These are phyloP conservation scores for Colletotrichum plurivorum DNA, from an alignment of 2,329 filamentous ascomycete species.

Conservation along the genomic window DNA sequence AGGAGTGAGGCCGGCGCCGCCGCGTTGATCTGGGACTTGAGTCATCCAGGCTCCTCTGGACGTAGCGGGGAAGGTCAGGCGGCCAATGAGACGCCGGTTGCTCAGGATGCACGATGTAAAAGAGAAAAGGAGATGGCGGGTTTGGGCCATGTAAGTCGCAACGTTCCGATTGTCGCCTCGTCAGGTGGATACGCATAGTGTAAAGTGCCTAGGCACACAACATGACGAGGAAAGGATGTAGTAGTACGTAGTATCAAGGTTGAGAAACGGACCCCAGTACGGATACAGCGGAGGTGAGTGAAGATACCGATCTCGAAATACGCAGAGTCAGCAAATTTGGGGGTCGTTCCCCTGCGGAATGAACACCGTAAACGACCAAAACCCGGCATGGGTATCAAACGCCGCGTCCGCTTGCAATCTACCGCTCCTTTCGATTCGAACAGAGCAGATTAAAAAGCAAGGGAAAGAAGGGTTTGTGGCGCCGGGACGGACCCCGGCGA, in stretches of 20 bases:
- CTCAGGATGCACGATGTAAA: constrained; percentile 14
- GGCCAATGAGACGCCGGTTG: constrained; percentile 28
- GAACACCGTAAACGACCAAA: constrained; percentile 13
- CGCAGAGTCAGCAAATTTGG: constrained; percentile 17
- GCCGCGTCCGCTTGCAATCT: constrained; percentile 23
- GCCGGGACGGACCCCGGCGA: constrained; percentile 23
- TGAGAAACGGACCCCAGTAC: not conserved
- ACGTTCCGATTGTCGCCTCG: constrained; percentile 26
- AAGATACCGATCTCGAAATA: constrained; percentile 5
- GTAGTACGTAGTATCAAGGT: constrained; percentile 1
- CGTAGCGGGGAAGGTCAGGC: constrained; percentile 12
- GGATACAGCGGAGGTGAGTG: too few species aligned
- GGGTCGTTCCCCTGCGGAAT: constrained; percentile 13
- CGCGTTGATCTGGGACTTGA: constrained; percentile 17
- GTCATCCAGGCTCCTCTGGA: constrained; percentile 27
- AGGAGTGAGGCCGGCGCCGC: constrained; percentile 18
- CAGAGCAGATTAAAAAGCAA: constrained; percentile 7
- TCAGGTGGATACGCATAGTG: not conserved
- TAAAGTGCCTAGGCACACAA: too few species aligned
- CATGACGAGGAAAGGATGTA: not conserved
- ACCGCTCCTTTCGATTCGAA: not conserved
- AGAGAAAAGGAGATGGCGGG: constrained; percentile 15
- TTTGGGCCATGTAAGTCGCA: constrained; percentile 30
- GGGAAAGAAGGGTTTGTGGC: not conserved
- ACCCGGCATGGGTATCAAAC: constrained; percentile 29